Base-by-base conservation (phyloP, 169 alveolate genomes). In the Cryptosporidium baileyi region DNA sequence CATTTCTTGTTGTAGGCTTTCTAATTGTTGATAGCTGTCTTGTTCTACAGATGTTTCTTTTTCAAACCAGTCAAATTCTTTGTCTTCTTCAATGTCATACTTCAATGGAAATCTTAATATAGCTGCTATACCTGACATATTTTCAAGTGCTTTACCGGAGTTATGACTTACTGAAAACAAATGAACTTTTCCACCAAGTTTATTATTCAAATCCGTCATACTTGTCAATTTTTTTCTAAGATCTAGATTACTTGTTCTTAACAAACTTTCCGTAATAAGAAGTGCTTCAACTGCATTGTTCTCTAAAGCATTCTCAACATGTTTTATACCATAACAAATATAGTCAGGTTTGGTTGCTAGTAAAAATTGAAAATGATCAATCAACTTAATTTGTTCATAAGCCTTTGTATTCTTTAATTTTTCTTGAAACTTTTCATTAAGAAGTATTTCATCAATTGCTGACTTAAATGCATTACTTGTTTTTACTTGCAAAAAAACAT, bases 321-420 rank as follows among this genome's bases (percentile, higher is more conserved):
- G 13, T 22, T 74, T 51, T 15, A 57, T 11, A 17, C 85, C 85
- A 54, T 74, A 74, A 30, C 85, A 74, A 22, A 74, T 67, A 38
- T 26, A 28, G 15, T 32, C 40, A 19, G 85, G 67, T 15, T 74
- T 54, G 6, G 51, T 74, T 11, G 74, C 47, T 5, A 74, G 65
- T 5, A 38, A 61, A 51, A 24, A 38, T 9, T 74, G 85, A 57
- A 74, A 54, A 3, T 51, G 47, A n/a, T 74, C 45, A 17, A 74
- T 24, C 11, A 74, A 24, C 30, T 57, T 51, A 24, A 43, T 43
- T 41, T 74, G 85, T 7, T 38, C 59, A 26, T 41, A 74, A 2
- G 85, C 85, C 34, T 74, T 74, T n/a, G 85, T 74, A n/a, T 74
- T 60, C 67, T 74, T 57, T 4, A 74, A 59, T 38, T 28, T 74